These are phyloP conservation scores for Rhynchosporium graminicola DNA, from an alignment of 2,329 filamentous ascomycete genomes.

Conservation along the genomic window DNA sequence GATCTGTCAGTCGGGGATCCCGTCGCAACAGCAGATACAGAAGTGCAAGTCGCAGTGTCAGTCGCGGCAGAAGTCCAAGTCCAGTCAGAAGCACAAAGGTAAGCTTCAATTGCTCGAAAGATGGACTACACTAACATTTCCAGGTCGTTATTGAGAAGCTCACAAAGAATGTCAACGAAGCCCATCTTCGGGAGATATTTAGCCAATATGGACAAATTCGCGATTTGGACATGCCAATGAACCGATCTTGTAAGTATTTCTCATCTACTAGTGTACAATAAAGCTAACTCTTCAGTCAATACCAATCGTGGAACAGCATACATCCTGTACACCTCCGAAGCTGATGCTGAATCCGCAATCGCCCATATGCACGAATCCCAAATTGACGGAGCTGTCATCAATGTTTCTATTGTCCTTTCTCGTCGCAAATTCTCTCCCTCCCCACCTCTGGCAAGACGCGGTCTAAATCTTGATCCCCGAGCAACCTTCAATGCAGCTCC, in stretches of 20 bases:
- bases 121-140: conserved; percentile 23
- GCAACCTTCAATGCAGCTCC: conserved; percentile 31
- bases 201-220: conserved; percentile 82
- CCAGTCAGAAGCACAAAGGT: conserved; percentile 57
- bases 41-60: conserved; percentile 39
- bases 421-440: conserved; percentile 71
- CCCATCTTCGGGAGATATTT: conserved; percentile 90
- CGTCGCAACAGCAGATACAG: conserved; percentile 37
- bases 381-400: conserved; percentile 42
- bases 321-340: conserved; percentile 76
- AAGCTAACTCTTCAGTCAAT: conserved; percentile 59
- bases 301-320: conserved; percentile 93
- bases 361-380: conserved; percentile 98
- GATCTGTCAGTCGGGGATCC: conserved; percentile 35
- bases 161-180: conserved; percentile 90
- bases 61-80: conserved; percentile 37
- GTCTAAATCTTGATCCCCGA: conserved; percentile 59
- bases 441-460: conserved; percentile 69
- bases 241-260: conserved; percentile 69
- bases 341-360: conserved; percentile 84
- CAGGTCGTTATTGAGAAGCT: conserved; percentile 95
- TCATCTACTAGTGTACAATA: neutral
- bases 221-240: conserved; percentile 88
- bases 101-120: conserved; percentile 13
- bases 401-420: conserved; percentile 42